A percentile compares a stretch with the other conserved stretches of the same genome.
Evolutionary conservation across 164 flowering plant species (phyloP).

Genomic region (Umbilicus rupestris): DNA sequence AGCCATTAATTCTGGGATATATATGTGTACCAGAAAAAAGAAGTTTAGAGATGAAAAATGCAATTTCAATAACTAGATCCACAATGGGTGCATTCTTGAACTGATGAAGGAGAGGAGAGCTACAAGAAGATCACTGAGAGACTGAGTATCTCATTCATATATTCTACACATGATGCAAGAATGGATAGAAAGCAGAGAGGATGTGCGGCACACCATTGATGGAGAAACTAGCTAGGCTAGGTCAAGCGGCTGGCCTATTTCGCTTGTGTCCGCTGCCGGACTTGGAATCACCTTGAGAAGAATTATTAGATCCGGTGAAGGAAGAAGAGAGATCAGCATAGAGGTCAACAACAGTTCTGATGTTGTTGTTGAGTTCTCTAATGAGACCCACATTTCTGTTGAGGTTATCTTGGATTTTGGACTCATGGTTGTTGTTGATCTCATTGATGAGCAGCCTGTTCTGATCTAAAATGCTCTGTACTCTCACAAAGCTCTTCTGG

Average conservation of each 20-base stretch:
- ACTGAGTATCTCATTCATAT: not conserved
- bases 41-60: not conserved
- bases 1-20: not conserved
- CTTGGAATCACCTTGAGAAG: constrained; percentile 41
- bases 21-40: not conserved
- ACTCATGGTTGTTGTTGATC: constrained; percentile 59
- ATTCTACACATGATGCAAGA: not conserved
- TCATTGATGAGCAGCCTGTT: constrained; percentile 44
- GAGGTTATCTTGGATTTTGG: constrained; percentile 42
- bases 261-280: constrained; percentile 33
- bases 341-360: constrained; percentile 36
- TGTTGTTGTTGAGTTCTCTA: constrained; percentile 42
- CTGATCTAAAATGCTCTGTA: constrained; percentile 45
- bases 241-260: constrained; percentile 19
- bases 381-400: constrained; percentile 44
- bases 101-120: not conserved
- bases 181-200: not conserved
- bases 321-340: constrained; percentile 45
- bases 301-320: constrained; percentile 15
- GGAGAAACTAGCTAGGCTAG: not conserved
- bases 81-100: not conserved
- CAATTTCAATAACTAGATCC: not conserved
- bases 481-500: constrained; percentile 23
- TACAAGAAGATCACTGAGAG: not conserved
- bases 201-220: not conserved